A percentile compares a stretch with the other conserved stretches of the same genome.
Conservation (phyloP, 2,329 filamentous ascomycete genomes). For the Stenocarpella maydis region DNA sequence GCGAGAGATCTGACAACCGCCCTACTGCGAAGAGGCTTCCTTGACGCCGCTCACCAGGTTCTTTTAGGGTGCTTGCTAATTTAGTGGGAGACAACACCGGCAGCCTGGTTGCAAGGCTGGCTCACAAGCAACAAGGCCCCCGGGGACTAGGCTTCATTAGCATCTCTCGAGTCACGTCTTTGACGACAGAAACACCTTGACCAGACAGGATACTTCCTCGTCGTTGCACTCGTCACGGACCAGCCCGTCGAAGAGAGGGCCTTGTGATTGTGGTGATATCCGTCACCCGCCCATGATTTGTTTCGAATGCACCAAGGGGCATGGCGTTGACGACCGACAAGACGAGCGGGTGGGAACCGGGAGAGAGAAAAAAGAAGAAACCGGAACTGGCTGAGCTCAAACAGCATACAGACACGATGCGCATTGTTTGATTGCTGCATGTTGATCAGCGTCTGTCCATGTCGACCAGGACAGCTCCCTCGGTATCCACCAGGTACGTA, state of each 20-base stretch:
- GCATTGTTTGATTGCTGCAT: not conserved
- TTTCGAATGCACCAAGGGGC: too few relatives aligned
- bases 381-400: not conserved
- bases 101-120: constrained; percentile 26
- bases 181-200: not conserved
- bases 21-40: constrained; percentile 38
- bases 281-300: not conserved
- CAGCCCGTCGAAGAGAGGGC: not conserved
- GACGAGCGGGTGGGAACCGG: not conserved
- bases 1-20: constrained; percentile 49
- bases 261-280: not conserved
- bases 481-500: too few relatives aligned
- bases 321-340: too few relatives aligned
- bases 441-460: not conserved
- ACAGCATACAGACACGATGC: not conserved
- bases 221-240: not conserved
- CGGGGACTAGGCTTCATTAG: constrained; percentile 12
- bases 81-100: constrained; percentile 35
- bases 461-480: not conserved
- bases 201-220: not conserved
- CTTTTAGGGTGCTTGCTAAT: constrained; percentile 35
- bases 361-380: not conserved
- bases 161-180: constrained; percentile 8
- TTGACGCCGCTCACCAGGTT: constrained; percentile 34
- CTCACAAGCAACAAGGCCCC: constrained; percentile 14